Percentiles rank a stretch among this genome's conserved stretches.
Conservation (phyloP, 2,329 filamentous ascomycete species). For the Scedosporium aurantiacum region DNA sequence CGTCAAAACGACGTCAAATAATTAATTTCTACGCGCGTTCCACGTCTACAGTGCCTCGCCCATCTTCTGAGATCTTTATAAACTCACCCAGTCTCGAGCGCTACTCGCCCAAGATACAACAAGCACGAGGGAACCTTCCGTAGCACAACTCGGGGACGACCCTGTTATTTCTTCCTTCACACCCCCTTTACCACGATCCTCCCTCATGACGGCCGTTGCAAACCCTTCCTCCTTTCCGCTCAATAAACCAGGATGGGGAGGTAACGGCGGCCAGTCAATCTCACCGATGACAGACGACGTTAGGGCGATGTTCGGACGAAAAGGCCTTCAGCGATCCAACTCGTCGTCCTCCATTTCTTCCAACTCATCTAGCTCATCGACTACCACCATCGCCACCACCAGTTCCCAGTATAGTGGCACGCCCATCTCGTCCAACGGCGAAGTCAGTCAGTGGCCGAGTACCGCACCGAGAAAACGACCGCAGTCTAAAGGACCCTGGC, state of each 20-base stretch:
- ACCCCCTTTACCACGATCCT: conserved; percentile 4
- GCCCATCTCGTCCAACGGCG: conserved; percentile 32
- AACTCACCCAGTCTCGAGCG: conserved; percentile 4
- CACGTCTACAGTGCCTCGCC: background rate
- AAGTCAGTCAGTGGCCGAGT: conserved; percentile 33
- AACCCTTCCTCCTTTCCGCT: conserved; percentile 53
- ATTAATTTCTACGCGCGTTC: background rate
- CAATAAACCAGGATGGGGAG: conserved; percentile 55
- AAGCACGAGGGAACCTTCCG: background rate
- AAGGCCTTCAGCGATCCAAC: conserved; percentile 74
- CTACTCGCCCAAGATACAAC: conserved; percentile 1
- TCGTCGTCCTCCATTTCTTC: conserved; percentile 81
- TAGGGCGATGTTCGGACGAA: conserved; percentile 80
- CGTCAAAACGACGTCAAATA: background rate
- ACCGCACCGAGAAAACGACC: conserved; percentile 39
- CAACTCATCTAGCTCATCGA: conserved; percentile 46
- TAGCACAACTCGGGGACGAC: background rate
- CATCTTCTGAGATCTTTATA: background rate
- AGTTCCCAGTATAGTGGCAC: conserved; percentile 53
- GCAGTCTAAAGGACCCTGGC: conserved; percentile 40
- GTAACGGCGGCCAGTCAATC: conserved; percentile 41
- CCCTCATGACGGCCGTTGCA: conserved; percentile 57
- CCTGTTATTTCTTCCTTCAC: background rate
- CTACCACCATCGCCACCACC: conserved; percentile 52
- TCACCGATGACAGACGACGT: conserved; percentile 76